Evolutionary conservation across 169 alveolate genomes (phyloP), one percentile per base, ranked within the genome.

Genomic region (Theileria luwenshuni): DNA sequence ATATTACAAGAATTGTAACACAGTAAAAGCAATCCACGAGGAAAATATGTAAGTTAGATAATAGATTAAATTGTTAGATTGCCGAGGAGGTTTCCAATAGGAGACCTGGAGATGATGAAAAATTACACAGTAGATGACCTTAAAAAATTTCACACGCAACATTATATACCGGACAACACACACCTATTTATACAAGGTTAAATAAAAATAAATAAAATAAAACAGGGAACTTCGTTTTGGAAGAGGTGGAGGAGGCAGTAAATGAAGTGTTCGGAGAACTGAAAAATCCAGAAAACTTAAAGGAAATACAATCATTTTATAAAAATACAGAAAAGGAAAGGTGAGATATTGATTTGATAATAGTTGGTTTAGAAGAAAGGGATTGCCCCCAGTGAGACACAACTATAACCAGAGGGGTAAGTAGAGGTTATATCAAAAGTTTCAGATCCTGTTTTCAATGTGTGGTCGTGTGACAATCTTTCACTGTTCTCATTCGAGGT

Each of bases 1-100:
- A 41, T 92, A 92, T 61, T 73, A 92, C 58, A 85, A 90, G 83
- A 91, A 92, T 69, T 91, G 93, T 65, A 90, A 86, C 32, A 90
- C 91, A 30, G 86, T 92, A 19, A 76, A 85, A 69, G 80, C 86
- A 42, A 69, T 92, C 63, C 96, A 92, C 67, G 62, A 74, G 45
- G 96, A 92, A 62, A 92, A 90, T 70, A 84, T 87, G 91, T 87
- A 47, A 21, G 76, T 32, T 3, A 43, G 13, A 43, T 17, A 2
- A 19, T 6, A 17, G 21, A 2, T 3, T 15, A 23, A 27, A 30
- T 15, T 3, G 21, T 19, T 59, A 79, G 87, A 60, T 83, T 88
- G 30, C 69, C 90, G 19, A 38, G 41, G 48, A 74, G 93, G 76
- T 88, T 84, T 60, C 93, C 93, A 23, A 84, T 88, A 56, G 93